A percentile compares a stretch with the other conserved stretches of the same genome.
phyloP scores from a whole-genome alignment of 2,329 filamentous ascomycete species.

The Penicillium janthinellum region DNA sequence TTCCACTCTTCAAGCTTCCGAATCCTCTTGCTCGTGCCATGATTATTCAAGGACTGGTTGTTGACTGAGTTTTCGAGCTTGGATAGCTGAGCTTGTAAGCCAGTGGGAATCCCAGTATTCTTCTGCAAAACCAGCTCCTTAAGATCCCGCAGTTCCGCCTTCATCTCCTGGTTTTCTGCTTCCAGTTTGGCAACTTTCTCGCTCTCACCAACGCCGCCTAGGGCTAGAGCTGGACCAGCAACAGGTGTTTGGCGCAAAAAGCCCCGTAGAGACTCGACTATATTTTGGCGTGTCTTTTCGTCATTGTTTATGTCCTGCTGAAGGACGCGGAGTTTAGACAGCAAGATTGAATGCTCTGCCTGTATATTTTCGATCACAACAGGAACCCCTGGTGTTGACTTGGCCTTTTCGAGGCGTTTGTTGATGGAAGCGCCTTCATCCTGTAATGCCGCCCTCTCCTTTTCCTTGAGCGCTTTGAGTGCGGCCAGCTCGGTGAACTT shows the following conservation, averaged over 20 bases:
- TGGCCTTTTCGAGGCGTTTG: slow-evolving; percentile 3
- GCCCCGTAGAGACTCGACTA: not conserved
- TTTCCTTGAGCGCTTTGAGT: not conserved
- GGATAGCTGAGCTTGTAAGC: not conserved
- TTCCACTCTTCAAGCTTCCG: slow-evolving; percentile 4
- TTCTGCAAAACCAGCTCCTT: not conserved
- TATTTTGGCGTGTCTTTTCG: not conserved
- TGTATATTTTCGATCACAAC: not conserved
- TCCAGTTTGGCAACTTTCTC: slow-evolving; percentile 24
- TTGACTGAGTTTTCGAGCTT: slow-evolving; percentile 6
- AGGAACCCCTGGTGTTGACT: not conserved
- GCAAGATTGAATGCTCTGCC: not conserved
- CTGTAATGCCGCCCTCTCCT: not conserved
- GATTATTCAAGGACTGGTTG: slow-evolving; percentile 2
- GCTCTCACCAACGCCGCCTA: not conserved
- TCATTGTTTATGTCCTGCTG: not conserved
- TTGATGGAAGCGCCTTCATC: slow-evolving; percentile 1
- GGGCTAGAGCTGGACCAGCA: not conserved
- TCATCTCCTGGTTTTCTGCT: slow-evolving; percentile 10
- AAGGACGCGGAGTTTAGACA: slow-evolving; percentile 1
- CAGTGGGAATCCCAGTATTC: not conserved
- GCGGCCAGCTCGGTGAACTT: not conserved
- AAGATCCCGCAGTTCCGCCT: slow-evolving; percentile 1
- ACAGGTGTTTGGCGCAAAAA: not conserved
- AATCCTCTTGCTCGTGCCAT: not conserved